Evolutionary conservation across 495 filamentous ascomycete genomes (phyloP).

Genomic region (Hamigera avellanea): DNA sequence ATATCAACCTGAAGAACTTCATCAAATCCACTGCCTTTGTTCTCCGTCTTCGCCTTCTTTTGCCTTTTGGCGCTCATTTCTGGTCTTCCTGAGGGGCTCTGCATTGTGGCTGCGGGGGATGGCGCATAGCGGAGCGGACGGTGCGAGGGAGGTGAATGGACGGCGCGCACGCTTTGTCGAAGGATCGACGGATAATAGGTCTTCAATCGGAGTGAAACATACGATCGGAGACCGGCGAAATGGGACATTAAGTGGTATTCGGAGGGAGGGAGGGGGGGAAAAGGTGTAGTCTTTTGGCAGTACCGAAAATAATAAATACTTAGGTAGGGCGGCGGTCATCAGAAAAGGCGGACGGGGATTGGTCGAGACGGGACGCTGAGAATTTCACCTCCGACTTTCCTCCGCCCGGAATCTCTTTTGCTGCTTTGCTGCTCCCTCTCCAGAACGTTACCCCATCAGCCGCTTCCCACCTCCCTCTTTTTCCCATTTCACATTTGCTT

Average conservation of each 20-base stretch:
- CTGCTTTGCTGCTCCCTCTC: background rate
- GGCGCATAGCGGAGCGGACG: conserved; percentile 10
- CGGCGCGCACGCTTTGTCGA: too few species aligned
- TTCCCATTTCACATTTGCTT: conserved; percentile 7
- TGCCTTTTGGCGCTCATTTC: conserved; percentile 32
- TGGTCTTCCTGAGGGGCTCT: conserved; percentile 15
- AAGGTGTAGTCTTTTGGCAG: too few species aligned
- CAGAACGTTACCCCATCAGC: background rate
- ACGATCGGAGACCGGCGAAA: conserved; percentile 4
- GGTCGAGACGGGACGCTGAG: conserved; percentile 9
- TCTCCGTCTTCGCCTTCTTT: conserved; percentile 39
- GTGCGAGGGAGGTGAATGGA: background rate
- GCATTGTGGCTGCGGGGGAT: conserved; percentile 17
- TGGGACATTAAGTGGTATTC: too few species aligned
- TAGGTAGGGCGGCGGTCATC: too few species aligned
- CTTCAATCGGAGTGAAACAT: background rate
- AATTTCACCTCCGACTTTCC: conserved; percentile 18
- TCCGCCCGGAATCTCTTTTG: conserved; percentile 17
- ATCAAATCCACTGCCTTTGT: conserved; percentile 37
- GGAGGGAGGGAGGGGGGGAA: too few species aligned
- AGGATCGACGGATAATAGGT: too few species aligned
- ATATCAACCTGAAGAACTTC: conserved; percentile 69
- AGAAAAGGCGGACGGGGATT: conserved; percentile 4
- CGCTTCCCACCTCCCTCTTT: conserved; percentile 2
- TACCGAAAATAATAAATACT: too few species aligned